Conservation (phyloP, 805 yeast genomes). For the Saccharomycopsis amapae region DNA sequence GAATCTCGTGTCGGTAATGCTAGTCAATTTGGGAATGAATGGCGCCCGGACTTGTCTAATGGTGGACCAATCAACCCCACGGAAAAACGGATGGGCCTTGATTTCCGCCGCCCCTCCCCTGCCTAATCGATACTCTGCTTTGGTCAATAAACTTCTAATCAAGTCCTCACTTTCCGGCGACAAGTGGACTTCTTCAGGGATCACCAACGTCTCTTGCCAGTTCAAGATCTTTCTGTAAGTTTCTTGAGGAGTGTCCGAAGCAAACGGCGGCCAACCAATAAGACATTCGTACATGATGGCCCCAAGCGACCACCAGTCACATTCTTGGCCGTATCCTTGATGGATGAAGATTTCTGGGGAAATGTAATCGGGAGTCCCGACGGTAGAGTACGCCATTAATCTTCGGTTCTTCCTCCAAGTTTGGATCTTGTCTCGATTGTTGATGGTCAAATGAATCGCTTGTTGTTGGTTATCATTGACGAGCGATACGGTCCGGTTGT, state of each 20-base stretch:
- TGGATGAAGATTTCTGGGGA: conserved; percentile 26
- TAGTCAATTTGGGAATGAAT: conserved; percentile 40
- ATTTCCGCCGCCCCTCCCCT: conserved; percentile 44
- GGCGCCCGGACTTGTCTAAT: conserved; percentile 43
- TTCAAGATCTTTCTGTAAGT: conserved; percentile 42
- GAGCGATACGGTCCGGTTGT: conserved; percentile 29
- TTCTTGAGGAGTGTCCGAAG: conserved; percentile 43
- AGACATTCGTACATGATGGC: conserved; percentile 47
- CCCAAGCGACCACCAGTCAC: conserved; percentile 49
- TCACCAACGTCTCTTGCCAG: conserved; percentile 41
- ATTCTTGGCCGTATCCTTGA: conserved; percentile 46
- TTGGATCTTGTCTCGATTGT: conserved; percentile 44
- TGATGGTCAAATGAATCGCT: conserved; percentile 35
- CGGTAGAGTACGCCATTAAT: conserved; percentile 44
- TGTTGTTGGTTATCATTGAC: conserved; percentile 43
- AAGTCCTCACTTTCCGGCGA: conserved; percentile 34
- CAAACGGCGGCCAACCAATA: conserved; percentile 47
- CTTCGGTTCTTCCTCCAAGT: conserved; percentile 44
- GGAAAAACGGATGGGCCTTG: conserved; percentile 42
- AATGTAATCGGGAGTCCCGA: conserved; percentile 29
- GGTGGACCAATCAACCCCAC: conserved; percentile 46
- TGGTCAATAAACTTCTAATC: conserved; percentile 36
- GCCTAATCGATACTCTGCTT: conserved; percentile 37
- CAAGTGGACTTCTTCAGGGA: conserved; percentile 43
- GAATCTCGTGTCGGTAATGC: conserved; percentile 42